phyloP scores from a whole-genome alignment of 306 rosid genomes.

The Vachellia pachyceras region DNA sequence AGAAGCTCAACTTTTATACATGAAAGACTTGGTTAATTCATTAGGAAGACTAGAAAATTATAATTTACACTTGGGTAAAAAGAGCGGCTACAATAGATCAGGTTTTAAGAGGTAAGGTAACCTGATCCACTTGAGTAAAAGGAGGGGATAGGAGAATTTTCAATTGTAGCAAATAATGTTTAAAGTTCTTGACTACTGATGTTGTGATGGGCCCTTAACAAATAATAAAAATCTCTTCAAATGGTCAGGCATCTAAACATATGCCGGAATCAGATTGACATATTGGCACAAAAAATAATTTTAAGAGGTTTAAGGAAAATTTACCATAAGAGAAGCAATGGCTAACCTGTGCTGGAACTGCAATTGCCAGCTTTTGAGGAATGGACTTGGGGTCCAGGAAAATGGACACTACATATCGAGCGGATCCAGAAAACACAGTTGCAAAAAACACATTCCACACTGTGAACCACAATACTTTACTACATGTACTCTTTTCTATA shows the following conservation, averaged over 20 bases:
- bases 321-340: constrained; percentile 32
- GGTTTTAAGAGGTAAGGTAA: not conserved
- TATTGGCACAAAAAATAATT: constrained; percentile 8
- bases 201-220: not conserved
- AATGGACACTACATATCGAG: constrained; percentile 54
- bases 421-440: constrained; percentile 89
- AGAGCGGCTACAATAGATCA: not conserved
- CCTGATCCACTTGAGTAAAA: constrained; percentile 2
- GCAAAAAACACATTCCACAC: constrained; percentile 93
- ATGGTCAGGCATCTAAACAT: constrained; percentile 19
- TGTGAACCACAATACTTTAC: constrained; percentile 92
- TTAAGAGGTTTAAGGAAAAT: constrained; percentile 8
- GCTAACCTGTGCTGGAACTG: constrained; percentile 94
- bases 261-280: constrained; percentile 15
- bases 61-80: not conserved
- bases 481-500: constrained; percentile 85
- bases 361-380: constrained; percentile 71
- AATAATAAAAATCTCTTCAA: constrained; percentile 5
- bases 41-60: not conserved
- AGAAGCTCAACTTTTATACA: constrained; percentile 14
- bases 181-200: not conserved
- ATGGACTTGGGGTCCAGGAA: constrained; percentile 75
- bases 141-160: not conserved
- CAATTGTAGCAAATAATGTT: not conserved
- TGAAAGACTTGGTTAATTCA: constrained; percentile 21